phyloP scores from a whole-genome alignment of 176 grass and related monocot genomes.

The Oryza glaberrima region DNA sequence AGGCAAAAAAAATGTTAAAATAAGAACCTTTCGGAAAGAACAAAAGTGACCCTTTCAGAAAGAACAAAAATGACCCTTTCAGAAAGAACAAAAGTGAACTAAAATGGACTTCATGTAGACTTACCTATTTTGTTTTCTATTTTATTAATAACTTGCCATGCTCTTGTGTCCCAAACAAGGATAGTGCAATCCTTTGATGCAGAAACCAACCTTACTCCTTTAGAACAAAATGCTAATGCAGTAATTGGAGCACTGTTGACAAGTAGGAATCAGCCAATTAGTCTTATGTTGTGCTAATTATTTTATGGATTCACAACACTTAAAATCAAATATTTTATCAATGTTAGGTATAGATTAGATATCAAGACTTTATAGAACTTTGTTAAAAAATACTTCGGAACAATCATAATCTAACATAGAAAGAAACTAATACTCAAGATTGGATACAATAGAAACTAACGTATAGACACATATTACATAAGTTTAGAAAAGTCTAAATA shows the following conservation, averaged over 20 bases:
- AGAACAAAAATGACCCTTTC: background rate
- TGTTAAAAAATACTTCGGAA: background rate
- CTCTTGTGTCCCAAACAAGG: slow-evolving; percentile 40
- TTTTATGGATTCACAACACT: background rate
- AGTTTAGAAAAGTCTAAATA: no score
- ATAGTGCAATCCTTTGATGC: slow-evolving; percentile 35
- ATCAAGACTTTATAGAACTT: background rate
- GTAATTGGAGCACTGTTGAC: slow-evolving; percentile 36
- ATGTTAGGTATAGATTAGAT: background rate
- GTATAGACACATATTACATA: background rate
- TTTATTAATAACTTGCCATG: slow-evolving; percentile 28
- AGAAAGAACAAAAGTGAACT: background rate
- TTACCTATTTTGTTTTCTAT: slow-evolving; percentile 29
- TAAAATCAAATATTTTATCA: background rate
- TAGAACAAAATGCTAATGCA: slow-evolving; percentile 32
- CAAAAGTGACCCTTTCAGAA: background rate
- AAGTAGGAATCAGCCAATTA: background rate
- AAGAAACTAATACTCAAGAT: background rate
- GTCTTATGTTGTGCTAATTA: background rate
- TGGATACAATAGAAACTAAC: background rate
- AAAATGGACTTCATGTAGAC: background rate
- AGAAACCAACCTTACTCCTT: slow-evolving; percentile 36
- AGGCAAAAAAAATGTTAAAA: background rate
- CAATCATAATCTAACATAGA: background rate
- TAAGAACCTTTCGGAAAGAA: background rate